A percentile compares a stretch with the other conserved stretches of the same genome.
phyloP scores from a whole-genome alignment of 2,329 filamentous ascomycete genomes.

The Penicillium glabrum region DNA sequence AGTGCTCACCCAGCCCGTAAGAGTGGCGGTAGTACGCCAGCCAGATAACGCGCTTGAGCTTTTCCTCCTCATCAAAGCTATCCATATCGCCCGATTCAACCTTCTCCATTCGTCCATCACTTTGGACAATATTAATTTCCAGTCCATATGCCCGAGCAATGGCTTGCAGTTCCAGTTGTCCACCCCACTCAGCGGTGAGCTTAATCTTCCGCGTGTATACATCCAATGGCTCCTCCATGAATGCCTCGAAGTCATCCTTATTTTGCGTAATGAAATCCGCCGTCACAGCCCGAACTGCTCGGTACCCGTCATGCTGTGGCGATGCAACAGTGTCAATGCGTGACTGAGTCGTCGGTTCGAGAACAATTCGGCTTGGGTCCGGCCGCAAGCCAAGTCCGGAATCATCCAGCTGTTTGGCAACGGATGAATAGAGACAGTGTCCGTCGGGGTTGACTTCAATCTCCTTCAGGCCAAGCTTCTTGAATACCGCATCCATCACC shows the following conservation, averaged over 20 bases:
- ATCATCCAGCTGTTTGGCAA: conserved; percentile 76
- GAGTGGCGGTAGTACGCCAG: conserved; percentile 93
- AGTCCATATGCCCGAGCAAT: conserved; percentile 78
- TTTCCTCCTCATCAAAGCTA: conserved; percentile 42
- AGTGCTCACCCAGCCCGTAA: conserved; percentile 94
- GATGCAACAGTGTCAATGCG: conserved; percentile 33
- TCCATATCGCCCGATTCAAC: conserved; percentile 58
- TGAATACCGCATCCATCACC: conserved; percentile 69
- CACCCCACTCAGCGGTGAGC: conserved; percentile 93
- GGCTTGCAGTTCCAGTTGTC: conserved; percentile 84
- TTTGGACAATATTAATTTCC: conserved; percentile 80
- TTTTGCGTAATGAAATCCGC: conserved; percentile 75
- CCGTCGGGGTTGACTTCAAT: conserved; percentile 84
- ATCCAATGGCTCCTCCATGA: conserved; percentile 77
- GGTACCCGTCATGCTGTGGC: conserved; percentile 57
- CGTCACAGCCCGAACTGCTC: conserved; percentile 66
- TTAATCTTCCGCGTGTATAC: conserved; percentile 73
- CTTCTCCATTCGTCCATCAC: conserved; percentile 74
- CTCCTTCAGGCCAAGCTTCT: conserved; percentile 65
- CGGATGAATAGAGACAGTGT: conserved; percentile 89
- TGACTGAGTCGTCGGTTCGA: conserved; percentile 31
- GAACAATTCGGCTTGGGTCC: conserved; percentile 35
- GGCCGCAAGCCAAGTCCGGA: conserved; percentile 41
- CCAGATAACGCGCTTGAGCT: conserved; percentile 68
- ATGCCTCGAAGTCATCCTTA: conserved; percentile 78